A percentile compares a stretch with the other conserved stretches of the same genome.
Conservation (phyloP, 2,329 filamentous ascomycete species). For the Davidsoniella neocaledoniae region DNA sequence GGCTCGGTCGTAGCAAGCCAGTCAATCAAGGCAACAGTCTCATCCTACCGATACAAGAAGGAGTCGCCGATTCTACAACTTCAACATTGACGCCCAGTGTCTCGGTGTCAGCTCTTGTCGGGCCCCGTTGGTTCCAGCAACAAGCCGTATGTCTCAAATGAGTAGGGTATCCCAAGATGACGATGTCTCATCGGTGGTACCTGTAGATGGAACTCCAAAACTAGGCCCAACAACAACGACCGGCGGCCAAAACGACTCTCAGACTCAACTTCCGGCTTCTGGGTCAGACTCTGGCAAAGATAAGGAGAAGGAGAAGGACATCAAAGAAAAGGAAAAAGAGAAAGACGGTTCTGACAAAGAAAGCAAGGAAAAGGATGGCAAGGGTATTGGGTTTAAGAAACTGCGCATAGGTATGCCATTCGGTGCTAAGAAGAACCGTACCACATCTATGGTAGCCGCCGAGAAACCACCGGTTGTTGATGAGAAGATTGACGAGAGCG, state of each 20-base stretch:
- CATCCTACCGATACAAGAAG: slow-evolving; percentile 1
- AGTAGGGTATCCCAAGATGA: slow-evolving; percentile 46
- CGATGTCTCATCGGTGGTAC: slow-evolving; percentile 59
- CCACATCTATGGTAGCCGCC: slow-evolving; percentile 38
- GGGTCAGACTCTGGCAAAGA: slow-evolving; percentile 32
- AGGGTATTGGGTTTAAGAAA: slow-evolving; percentile 65
- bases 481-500: slow-evolving; percentile 57
- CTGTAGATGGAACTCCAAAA: slow-evolving; percentile 28
- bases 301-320: slow-evolving; percentile 30
- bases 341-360: slow-evolving; percentile 28
- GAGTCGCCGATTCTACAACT: not conserved
- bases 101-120: not conserved
- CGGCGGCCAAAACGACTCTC: not conserved
- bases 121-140: slow-evolving; percentile 17
- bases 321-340: slow-evolving; percentile 31
- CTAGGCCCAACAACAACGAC: slow-evolving; percentile 23
- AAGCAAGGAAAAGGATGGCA: slow-evolving; percentile 37
- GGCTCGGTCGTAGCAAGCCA: slow-evolving; percentile 32
- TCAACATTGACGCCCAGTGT: not conserved
- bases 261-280: slow-evolving; percentile 16
- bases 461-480: slow-evolving; percentile 59
- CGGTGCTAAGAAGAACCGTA: slow-evolving; percentile 67
- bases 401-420: slow-evolving; percentile 60
- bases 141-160: slow-evolving; percentile 28
- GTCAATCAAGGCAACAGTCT: slow-evolving; percentile 6